Conservation (phyloP, 805 yeast species). For the Starmera quercuum region DNA sequence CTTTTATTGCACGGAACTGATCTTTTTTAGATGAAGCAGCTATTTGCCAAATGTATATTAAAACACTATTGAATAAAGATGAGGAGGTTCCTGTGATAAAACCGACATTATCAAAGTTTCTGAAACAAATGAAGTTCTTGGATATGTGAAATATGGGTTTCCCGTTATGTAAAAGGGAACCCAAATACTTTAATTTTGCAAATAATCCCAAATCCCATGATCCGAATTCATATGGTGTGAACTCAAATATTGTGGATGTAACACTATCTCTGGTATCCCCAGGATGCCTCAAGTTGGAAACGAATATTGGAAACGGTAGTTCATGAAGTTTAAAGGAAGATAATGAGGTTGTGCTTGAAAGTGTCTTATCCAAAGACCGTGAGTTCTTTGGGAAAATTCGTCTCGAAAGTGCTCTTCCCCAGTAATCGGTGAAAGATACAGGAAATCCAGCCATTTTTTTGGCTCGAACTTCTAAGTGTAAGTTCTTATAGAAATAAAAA, state of each 20-base stretch:
- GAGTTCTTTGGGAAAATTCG: slow-evolving; percentile 32
- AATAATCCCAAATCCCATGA: slow-evolving; percentile 56
- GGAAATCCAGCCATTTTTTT: slow-evolving; percentile 47
- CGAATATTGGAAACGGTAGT: slow-evolving; percentile 45
- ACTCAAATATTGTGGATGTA: slow-evolving; percentile 44
- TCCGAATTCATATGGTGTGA: slow-evolving; percentile 62
- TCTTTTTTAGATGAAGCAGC: slow-evolving; percentile 23
- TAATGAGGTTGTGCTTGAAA: slow-evolving; percentile 30
- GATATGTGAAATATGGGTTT: slow-evolving; percentile 21
- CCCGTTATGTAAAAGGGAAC: slow-evolving; percentile 40
- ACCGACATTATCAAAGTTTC: slow-evolving; percentile 51
- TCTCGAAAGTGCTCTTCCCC: slow-evolving; percentile 56
- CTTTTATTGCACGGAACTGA: slow-evolving; percentile 26
- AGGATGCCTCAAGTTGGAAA: slow-evolving; percentile 33
- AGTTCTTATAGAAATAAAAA: slow-evolving; percentile 39
- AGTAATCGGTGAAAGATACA: slow-evolving; percentile 56
- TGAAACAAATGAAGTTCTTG: slow-evolving; percentile 31
- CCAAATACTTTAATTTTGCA: slow-evolving; percentile 43
- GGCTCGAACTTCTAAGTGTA: slow-evolving; percentile 46
- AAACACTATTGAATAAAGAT: slow-evolving; percentile 44
- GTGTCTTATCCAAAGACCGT: slow-evolving; percentile 28
- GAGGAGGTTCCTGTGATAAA: slow-evolving; percentile 60
- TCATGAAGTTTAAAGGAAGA: slow-evolving; percentile 27
- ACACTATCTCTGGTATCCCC: slow-evolving; percentile 21
- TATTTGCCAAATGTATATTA: slow-evolving; percentile 34